phyloP scores from a whole-genome alignment of 805 yeast species.

The Ogataea salicorniae region DNA sequence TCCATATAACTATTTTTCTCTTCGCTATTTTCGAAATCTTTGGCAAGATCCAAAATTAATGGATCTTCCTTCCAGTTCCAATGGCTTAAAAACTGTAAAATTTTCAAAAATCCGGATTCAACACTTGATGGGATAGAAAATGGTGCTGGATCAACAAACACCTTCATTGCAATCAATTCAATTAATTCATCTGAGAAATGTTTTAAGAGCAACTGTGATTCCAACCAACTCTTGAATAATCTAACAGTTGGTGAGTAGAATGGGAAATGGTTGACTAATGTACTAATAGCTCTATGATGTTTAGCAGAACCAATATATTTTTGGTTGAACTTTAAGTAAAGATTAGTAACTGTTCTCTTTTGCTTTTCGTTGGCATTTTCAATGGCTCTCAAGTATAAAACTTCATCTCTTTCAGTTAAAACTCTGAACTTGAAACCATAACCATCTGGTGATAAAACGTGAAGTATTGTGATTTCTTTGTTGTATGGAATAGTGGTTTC shows the following conservation, averaged over 20 bases:
- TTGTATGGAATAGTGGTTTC: constrained; percentile 59
- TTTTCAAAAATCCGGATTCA: constrained; percentile 74
- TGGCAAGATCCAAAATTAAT: constrained; percentile 70
- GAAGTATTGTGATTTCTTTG: constrained; percentile 49
- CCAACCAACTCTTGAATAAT: constrained; percentile 84
- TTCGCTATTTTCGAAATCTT: constrained; percentile 32
- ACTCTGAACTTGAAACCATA: constrained; percentile 77
- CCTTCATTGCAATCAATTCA: constrained; percentile 77
- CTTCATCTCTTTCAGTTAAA: constrained; percentile 78
- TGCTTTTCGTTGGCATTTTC: constrained; percentile 57
- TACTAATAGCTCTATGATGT: constrained; percentile 75
- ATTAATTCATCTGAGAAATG: constrained; percentile 75
- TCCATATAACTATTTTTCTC: constrained; percentile 29
- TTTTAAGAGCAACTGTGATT: constrained; percentile 65
- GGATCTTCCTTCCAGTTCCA: constrained; percentile 98
- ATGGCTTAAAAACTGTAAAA: constrained; percentile 59
- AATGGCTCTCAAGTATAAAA: constrained; percentile 66
- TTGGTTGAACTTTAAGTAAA: constrained; percentile 60
- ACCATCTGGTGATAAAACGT: constrained; percentile 82
- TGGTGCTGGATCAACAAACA: constrained; percentile 87
- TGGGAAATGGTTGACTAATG: constrained; percentile 66
- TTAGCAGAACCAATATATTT: constrained; percentile 62
- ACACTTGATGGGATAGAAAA: constrained; percentile 74
- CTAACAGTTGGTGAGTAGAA: constrained; percentile 77
- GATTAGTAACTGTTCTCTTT: constrained; percentile 52